Conservation (phyloP, 1,284 basidiomycete genomes). For the Naganishia liquefaciens region DNA sequence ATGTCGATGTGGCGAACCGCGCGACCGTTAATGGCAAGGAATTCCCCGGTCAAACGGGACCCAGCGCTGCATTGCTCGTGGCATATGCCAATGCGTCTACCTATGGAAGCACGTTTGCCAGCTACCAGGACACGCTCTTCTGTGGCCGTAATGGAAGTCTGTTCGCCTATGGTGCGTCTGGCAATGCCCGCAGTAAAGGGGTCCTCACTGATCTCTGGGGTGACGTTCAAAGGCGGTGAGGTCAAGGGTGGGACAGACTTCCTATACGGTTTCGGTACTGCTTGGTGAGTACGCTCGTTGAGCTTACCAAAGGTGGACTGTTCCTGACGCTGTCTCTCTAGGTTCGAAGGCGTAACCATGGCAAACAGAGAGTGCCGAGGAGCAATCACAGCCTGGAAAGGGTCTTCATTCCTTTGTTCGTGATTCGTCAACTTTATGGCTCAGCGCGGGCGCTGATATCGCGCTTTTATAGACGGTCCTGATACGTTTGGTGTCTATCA, state of each 20-base stretch:
- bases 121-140: constrained; percentile 69
- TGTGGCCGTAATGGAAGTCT: constrained; percentile 64
- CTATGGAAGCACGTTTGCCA: constrained; percentile 65
- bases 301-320: not conserved
- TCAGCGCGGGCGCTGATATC: not conserved
- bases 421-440: constrained; percentile 48
- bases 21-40: constrained; percentile 47
- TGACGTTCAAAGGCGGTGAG: constrained; percentile 53
- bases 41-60: constrained; percentile 35
- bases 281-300: constrained; percentile 48
- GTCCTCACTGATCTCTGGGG: not conserved
- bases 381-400: constrained; percentile 65
- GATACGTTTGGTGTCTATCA: constrained; percentile 66
- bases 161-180: constrained; percentile 58
- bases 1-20: constrained; percentile 67
- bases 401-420: constrained; percentile 60
- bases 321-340: constrained; percentile 50
- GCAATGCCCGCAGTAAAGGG: too few species aligned
- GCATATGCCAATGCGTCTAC: constrained; percentile 59
- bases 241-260: constrained; percentile 67
- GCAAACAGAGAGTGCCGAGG: constrained; percentile 67
- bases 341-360: constrained; percentile 63
- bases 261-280: constrained; percentile 61
- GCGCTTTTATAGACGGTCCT: constrained; percentile 27
- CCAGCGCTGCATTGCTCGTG: constrained; percentile 38